A percentile compares a stretch with the other conserved stretches of the same genome.
Conservation (phyloP, 805 yeast genomes). For the Cyberlindnera suaveolens region DNA sequence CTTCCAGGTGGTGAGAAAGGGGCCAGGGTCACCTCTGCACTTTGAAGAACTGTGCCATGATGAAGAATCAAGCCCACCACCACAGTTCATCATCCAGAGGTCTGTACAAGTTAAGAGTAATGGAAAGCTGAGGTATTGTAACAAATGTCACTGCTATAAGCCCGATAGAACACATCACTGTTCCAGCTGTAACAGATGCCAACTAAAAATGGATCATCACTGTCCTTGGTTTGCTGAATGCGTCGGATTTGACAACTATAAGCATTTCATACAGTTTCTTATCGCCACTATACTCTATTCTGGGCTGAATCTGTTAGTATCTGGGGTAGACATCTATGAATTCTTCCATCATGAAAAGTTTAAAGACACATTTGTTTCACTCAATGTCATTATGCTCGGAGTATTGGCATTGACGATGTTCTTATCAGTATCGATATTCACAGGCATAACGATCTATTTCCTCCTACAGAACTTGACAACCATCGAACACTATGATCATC, state of each 20-base stretch:
- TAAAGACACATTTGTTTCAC: constrained; percentile 38
- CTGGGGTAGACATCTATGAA: constrained; percentile 37
- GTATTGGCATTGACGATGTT: constrained; percentile 47
- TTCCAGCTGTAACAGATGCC: constrained; percentile 61
- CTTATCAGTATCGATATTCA: constrained; percentile 52
- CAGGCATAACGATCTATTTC: constrained; percentile 52
- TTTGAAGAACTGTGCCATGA: constrained; percentile 35
- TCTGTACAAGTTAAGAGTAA: constrained; percentile 44
- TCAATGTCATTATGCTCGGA: constrained; percentile 56
- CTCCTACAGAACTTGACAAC: constrained; percentile 68
- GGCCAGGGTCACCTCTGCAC: constrained; percentile 65
- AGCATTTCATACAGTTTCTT: constrained; percentile 72
- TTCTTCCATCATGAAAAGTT: constrained; percentile 42
- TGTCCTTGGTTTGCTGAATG: constrained; percentile 93
- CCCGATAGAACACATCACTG: constrained; percentile 90
- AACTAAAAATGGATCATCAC: constrained; percentile 88
- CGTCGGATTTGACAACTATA: constrained; percentile 77
- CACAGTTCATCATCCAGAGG: constrained; percentile 32
- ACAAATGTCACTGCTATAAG: constrained; percentile 66
- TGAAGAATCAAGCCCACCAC: constrained; percentile 29
- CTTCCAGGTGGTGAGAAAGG: constrained; percentile 42
- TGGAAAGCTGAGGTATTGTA: constrained; percentile 65
- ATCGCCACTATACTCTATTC: constrained; percentile 46
- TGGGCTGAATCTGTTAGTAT: constrained; percentile 31
- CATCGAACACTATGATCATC: constrained; percentile 61